These are phyloP conservation scores for Clonostachys rhizophaga DNA, from an alignment of 2,329 filamentous ascomycete species.

Conservation along the genomic window DNA sequence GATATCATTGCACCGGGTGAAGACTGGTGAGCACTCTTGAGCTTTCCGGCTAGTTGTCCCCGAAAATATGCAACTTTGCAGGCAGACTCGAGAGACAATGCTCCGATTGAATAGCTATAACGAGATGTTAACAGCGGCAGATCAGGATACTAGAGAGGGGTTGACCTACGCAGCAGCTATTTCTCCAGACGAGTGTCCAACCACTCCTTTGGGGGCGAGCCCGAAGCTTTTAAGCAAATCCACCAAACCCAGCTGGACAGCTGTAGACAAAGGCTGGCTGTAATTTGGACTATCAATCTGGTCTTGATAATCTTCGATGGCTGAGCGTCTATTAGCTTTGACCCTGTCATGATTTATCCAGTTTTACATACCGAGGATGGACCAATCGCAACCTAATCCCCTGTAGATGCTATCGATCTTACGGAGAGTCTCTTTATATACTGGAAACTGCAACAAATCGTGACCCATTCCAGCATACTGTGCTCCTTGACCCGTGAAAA, in stretches of 20 bases:
- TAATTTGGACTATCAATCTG: constrained; percentile 22
- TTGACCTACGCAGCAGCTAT: constrained; percentile 29
- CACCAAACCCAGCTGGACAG: constrained; percentile 16
- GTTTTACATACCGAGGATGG: neutral
- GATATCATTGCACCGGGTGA: constrained; percentile 20
- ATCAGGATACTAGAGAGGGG: too few relatives aligned
- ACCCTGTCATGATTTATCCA: too few relatives aligned
- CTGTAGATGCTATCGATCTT: neutral
- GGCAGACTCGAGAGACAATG: constrained; percentile 8
- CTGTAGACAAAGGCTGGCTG: constrained; percentile 16
- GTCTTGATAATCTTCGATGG: neutral
- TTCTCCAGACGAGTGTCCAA: constrained; percentile 33
- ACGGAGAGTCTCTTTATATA: neutral
- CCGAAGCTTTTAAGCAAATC: constrained; percentile 22
- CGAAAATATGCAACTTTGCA: constrained; percentile 12
- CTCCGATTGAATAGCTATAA: constrained; percentile 10
- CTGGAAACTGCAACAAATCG: constrained; percentile 1
- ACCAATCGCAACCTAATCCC: neutral
- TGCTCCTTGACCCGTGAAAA: constrained; percentile 16
- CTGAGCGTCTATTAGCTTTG: neutral
- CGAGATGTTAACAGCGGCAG: neutral
- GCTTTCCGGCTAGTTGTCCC: constrained; percentile 7
- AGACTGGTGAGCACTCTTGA: neutral
- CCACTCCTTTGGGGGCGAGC: constrained; percentile 19
- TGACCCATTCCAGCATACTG: constrained; percentile 12